phyloP scores from a whole-genome alignment of 768 basidiomycete species.

The Strobilomyces echinocephalus region DNA sequence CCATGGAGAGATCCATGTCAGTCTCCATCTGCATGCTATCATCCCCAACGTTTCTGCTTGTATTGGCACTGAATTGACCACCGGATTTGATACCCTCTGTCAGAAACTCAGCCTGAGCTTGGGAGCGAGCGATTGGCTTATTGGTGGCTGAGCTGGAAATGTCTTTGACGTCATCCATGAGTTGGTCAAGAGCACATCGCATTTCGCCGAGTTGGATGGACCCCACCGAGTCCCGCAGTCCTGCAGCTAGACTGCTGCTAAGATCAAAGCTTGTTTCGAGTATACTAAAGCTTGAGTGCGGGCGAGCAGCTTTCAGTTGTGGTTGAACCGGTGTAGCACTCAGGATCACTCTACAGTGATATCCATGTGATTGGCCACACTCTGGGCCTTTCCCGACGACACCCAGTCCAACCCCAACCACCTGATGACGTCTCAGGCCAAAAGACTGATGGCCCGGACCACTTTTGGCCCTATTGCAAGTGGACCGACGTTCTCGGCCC shows the following conservation, averaged over 20 bases:
- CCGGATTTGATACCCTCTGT: constrained; percentile 32
- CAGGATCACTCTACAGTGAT: too few species aligned
- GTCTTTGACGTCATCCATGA: constrained; percentile 62
- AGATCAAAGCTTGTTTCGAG: constrained; percentile 24
- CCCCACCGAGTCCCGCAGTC: constrained; percentile 38
- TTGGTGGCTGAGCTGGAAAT: constrained; percentile 26
- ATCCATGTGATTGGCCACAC: too few species aligned
- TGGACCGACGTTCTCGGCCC: too few species aligned
- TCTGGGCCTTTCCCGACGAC: too few species aligned
- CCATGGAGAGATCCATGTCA: constrained; percentile 29
- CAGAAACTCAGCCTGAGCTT: constrained; percentile 25
- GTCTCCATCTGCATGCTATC: constrained; percentile 30
- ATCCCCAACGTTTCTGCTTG: constrained; percentile 29
- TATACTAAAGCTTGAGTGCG: constrained; percentile 13
- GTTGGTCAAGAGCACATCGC: constrained; percentile 65
- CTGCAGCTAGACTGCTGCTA: constrained; percentile 19
- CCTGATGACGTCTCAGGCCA: too few species aligned
- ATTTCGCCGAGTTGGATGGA: constrained; percentile 62
- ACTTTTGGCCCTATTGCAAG: too few species aligned
- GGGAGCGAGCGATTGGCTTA: constrained; percentile 9
- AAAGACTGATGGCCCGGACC: too few species aligned
- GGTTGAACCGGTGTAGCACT: constrained; percentile 11
- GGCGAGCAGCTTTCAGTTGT: constrained; percentile 4
- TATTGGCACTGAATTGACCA: constrained; percentile 29
- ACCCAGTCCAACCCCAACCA: too few species aligned